Evolutionary conservation across 257 asterid genomes (phyloP).

Genomic region (Jacaranda copaia): DNA sequence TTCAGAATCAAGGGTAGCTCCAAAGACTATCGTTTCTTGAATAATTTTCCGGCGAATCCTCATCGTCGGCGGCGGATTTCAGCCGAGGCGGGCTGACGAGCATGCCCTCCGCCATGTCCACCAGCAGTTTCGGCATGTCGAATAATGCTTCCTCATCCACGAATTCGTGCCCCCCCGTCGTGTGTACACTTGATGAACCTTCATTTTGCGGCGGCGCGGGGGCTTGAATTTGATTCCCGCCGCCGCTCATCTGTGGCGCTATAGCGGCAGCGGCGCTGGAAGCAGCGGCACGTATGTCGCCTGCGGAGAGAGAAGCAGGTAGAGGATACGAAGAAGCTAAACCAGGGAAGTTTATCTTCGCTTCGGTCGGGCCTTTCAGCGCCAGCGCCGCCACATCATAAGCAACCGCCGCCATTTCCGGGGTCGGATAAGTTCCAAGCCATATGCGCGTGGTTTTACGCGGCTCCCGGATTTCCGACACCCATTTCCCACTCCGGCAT

Average conservation of each 20-base stretch:
- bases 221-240: background rate
- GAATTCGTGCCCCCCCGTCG: slow-evolving; percentile 19
- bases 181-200: background rate
- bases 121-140: slow-evolving; percentile 60
- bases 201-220: background rate
- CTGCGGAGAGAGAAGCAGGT: slow-evolving; percentile 52
- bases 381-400: slow-evolving; percentile 70
- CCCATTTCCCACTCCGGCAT: slow-evolving; percentile 67
- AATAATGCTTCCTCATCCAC: slow-evolving; percentile 65
- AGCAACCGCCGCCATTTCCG: slow-evolving; percentile 78
- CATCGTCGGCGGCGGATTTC: slow-evolving; percentile 17
- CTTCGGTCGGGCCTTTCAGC: slow-evolving; percentile 53
- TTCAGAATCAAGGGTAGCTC: slow-evolving; percentile 41
- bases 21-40: slow-evolving; percentile 46
- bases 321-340: slow-evolving; percentile 35
- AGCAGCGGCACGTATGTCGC: slow-evolving; percentile 49
- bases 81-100: slow-evolving; percentile 63
- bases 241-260: slow-evolving; percentile 34
- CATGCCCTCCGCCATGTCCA: slow-evolving; percentile 73
- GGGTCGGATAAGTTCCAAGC: slow-evolving; percentile 63
- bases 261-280: slow-evolving; percentile 46
- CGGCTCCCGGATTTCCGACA: slow-evolving; percentile 71
- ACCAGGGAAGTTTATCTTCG: slow-evolving; percentile 50
- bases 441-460: slow-evolving; percentile 63
- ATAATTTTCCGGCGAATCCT: slow-evolving; percentile 44